Conservation (phyloP, 441 rosid species). For the Sinapis alba region DNA sequence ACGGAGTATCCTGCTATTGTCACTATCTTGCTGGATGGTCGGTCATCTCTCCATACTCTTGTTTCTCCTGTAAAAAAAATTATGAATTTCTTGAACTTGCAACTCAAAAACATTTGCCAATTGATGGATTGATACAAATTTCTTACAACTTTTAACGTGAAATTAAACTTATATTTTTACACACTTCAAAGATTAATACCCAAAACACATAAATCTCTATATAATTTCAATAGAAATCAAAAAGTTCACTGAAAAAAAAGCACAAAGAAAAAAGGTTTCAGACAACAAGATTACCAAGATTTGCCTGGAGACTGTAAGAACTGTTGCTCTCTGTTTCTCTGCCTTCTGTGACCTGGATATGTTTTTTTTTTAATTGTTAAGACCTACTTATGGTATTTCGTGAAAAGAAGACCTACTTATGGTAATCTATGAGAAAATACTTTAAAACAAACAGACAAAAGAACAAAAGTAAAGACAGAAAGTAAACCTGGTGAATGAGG, state of each 20-base stretch:
- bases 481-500: constrained; percentile 24
- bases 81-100: background rate
- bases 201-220: no score
- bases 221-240: background rate
- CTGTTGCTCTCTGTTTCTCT: constrained; percentile 13
- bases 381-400: background rate
- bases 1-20: constrained; percentile 33
- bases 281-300: constrained; percentile 25
- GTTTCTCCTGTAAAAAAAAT: constrained; percentile 29
- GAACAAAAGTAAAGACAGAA: background rate
- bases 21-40: constrained; percentile 38
- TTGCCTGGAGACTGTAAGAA: constrained; percentile 9
- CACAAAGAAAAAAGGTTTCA: background rate
- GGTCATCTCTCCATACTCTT: constrained; percentile 10
- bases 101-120: no score
- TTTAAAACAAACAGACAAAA: background rate
- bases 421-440: background rate
- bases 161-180: no score
- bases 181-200: no score
- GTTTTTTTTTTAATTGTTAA: background rate
- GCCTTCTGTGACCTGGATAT: constrained; percentile 21
- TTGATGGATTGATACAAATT: no score
- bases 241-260: background rate
- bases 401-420: background rate
- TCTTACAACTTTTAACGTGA: no score